Evolutionary conservation across 345 rosid genomes (phyloP).

Genomic region (Lepidium africanum): DNA sequence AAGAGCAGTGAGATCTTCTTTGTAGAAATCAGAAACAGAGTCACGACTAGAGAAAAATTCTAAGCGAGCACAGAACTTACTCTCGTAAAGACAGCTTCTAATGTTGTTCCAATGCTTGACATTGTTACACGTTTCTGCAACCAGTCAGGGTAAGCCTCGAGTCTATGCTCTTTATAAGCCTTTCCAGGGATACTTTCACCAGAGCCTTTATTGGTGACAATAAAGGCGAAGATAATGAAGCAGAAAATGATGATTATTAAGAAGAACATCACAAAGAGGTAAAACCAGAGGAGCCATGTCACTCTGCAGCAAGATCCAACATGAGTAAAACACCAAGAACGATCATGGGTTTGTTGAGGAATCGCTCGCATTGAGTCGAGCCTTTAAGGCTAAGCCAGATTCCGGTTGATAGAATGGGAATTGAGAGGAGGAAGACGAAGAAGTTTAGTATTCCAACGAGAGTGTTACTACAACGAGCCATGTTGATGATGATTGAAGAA

Average conservation of each 20-base stretch:
- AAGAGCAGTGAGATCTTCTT: slow-evolving; percentile 35
- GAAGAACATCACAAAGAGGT: slow-evolving; percentile 74
- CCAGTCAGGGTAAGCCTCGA: slow-evolving; percentile 68
- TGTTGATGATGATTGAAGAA: not conserved
- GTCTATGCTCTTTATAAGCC: slow-evolving; percentile 77
- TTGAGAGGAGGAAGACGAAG: slow-evolving; percentile 59
- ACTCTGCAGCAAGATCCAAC: slow-evolving; percentile 87
- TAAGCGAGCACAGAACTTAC: slow-evolving; percentile 40
- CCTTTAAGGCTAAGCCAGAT: slow-evolving; percentile 65
- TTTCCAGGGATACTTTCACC: slow-evolving; percentile 43
- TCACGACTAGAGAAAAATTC: slow-evolving; percentile 3
- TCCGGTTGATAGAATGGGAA: slow-evolving; percentile 69
- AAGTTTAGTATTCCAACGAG: slow-evolving; percentile 74
- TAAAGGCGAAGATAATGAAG: slow-evolving; percentile 77
- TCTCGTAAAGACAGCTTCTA: slow-evolving; percentile 53
- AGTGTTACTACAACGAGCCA: slow-evolving; percentile 59
- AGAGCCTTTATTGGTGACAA: slow-evolving; percentile 77
- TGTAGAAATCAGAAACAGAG: slow-evolving; percentile 19
- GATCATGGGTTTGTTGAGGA: slow-evolving; percentile 65
- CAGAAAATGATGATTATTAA: slow-evolving; percentile 50
- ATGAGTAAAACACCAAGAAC: slow-evolving; percentile 70
- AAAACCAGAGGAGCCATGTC: slow-evolving; percentile 71
- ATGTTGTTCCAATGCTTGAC: slow-evolving; percentile 61
- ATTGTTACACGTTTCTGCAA: slow-evolving; percentile 51
- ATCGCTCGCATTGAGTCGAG: slow-evolving; percentile 64